These are phyloP conservation scores for Prosopis cineraria DNA, from an alignment of 306 rosid genomes.

Conservation along the genomic window DNA sequence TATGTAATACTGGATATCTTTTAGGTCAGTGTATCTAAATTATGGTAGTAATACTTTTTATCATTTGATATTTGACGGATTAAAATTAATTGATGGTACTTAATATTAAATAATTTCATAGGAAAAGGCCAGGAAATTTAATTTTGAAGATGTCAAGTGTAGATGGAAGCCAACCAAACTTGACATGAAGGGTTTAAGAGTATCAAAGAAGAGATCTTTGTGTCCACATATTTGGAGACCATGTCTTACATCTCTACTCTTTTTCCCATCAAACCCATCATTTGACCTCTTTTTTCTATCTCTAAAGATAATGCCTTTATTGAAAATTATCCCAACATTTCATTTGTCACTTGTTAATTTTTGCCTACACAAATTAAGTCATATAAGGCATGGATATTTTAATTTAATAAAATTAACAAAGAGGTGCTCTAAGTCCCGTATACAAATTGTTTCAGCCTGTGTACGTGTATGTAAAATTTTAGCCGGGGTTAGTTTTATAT, in stretches of 20 bases:
- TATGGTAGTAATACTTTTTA: too few relatives aligned
- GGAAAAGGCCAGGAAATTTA: background rate
- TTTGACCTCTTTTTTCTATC: conserved; percentile 55
- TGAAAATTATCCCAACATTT: background rate
- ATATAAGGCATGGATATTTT: background rate
- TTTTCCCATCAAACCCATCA: conserved; percentile 67
- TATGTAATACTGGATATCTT: too few relatives aligned
- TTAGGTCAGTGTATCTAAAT: too few relatives aligned
- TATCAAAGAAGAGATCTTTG: conserved; percentile 78
- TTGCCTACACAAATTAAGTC: background rate
- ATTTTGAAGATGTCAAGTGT: background rate
- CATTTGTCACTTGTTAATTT: background rate
- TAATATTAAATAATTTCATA: too few relatives aligned
- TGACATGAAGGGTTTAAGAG: conserved; percentile 63
- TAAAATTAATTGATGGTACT: too few relatives aligned
- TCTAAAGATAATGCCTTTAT: conserved; percentile 43
- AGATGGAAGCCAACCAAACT: conserved; percentile 62
- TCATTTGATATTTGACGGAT: too few relatives aligned
- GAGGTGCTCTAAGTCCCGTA: background rate
- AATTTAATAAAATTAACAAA: background rate
- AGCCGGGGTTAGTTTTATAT: background rate
- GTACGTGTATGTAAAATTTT: background rate
- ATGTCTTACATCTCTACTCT: conserved; percentile 46
- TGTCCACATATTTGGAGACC: conserved; percentile 96
- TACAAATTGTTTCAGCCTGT: background rate